Percentiles rank a stretch among this genome's conserved stretches.
phyloP scores from a whole-genome alignment of 352 stramenopile genomes.

The Peronospora farinosa region DNA sequence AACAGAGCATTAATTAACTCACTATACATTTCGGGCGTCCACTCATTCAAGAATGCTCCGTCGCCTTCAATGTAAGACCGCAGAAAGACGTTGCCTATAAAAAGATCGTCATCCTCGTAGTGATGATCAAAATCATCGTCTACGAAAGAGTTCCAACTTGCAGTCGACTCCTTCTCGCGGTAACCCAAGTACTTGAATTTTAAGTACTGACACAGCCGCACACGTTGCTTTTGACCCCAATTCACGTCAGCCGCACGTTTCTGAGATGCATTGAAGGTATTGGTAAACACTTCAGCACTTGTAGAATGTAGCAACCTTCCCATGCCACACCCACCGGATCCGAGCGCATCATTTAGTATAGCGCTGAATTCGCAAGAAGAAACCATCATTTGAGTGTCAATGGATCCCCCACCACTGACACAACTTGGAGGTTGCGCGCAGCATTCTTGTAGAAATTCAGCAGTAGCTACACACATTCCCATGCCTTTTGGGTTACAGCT shows the following conservation, averaged over 20 bases:
- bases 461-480: constrained; percentile 62
- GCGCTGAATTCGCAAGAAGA: constrained; percentile 41
- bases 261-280: constrained; percentile 66
- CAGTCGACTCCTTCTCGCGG: constrained; percentile 8
- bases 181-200: constrained; percentile 57
- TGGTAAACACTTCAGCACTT: constrained; percentile 42
- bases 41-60: constrained; percentile 69
- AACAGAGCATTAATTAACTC: constrained; percentile 66
- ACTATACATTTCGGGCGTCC: constrained; percentile 65
- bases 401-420: constrained; percentile 1
- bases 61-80: constrained; percentile 76
- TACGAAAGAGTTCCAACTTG: constrained; percentile 12
- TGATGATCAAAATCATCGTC: constrained; percentile 19
- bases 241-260: constrained; percentile 71
- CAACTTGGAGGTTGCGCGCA: constrained; percentile 12
- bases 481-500: constrained; percentile 73
- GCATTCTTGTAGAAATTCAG: constrained; percentile 72
- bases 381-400: neutral
- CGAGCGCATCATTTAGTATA: constrained; percentile 60
- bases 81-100: constrained; percentile 78
- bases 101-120: constrained; percentile 55
- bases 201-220: constrained; percentile 52
- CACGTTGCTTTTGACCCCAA: constrained; percentile 56
- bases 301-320: constrained; percentile 42
- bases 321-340: constrained; percentile 69